Percentiles rank a stretch among this genome's conserved stretches.
These are phyloP conservation scores for Hyphopichia wangnamkhiaoensis DNA, from an alignment of 1,139 yeast species.

Conservation along the genomic window DNA sequence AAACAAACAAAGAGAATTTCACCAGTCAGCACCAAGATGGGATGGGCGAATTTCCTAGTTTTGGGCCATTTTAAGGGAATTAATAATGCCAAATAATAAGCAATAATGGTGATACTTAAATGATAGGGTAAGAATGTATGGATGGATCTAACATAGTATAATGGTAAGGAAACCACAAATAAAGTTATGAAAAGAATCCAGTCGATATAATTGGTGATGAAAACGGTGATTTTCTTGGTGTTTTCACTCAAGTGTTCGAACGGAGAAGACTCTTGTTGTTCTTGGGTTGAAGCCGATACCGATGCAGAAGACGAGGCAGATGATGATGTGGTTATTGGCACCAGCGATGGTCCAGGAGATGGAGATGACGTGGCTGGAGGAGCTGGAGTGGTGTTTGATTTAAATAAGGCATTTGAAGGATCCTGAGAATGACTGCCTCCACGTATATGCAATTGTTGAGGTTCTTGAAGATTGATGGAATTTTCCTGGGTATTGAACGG, in stretches of 20 bases:
- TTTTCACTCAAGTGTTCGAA: slow-evolving; percentile 11
- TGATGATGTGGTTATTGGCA: not conserved
- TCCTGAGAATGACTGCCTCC: slow-evolving; percentile 2
- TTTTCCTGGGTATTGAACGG: slow-evolving; percentile 15
- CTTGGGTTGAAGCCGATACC: not conserved
- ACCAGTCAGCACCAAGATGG: slow-evolving; percentile 67
- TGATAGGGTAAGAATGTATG: slow-evolving; percentile 65
- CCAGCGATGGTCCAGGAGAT: not conserved
- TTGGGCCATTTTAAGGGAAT: slow-evolving; percentile 50
- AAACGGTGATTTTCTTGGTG: slow-evolving; percentile 33
- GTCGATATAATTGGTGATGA: slow-evolving; percentile 51
- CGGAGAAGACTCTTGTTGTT: not conserved
- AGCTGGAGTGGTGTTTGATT: slow-evolving; percentile 2
- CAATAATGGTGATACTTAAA: slow-evolving; percentile 56
- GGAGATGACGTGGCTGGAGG: not conserved
- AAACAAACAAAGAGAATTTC: slow-evolving; percentile 61
- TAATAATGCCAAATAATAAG: slow-evolving; percentile 53
- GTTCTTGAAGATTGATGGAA: slow-evolving; percentile 13
- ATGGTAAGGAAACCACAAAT: slow-evolving; percentile 56
- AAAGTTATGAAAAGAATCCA: slow-evolving; percentile 51
- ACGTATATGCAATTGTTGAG: slow-evolving; percentile 18
- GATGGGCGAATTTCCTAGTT: slow-evolving; percentile 60
- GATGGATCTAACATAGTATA: slow-evolving; percentile 46
- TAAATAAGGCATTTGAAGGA: not conserved
- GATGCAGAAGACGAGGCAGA: slow-evolving; percentile 2